Conservation (phyloP, 2,329 filamentous ascomycete species). For the Beauveria medogensis region DNA sequence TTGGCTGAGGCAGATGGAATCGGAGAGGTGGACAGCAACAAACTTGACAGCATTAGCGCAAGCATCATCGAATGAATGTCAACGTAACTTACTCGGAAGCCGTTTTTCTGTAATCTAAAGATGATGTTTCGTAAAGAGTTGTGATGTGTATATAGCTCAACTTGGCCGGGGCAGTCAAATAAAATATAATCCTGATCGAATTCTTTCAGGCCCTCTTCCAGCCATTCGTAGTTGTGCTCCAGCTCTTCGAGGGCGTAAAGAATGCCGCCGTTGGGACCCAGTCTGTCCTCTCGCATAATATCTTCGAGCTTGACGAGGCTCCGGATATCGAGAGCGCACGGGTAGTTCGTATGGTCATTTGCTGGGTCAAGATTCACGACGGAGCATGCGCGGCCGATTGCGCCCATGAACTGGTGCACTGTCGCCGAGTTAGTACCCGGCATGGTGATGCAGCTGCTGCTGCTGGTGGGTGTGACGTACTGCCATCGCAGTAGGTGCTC, state of each 20-base stretch:
- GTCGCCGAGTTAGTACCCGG: constrained; percentile 1
- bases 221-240: constrained; percentile 88
- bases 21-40: constrained; percentile 86
- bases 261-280: constrained; percentile 88
- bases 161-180: constrained; percentile 94
- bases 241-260: constrained; percentile 92
- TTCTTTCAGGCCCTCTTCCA: constrained; percentile 71
- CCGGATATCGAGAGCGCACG: constrained; percentile 83
- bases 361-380: constrained; percentile 95
- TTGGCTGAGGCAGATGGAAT: constrained; percentile 86
- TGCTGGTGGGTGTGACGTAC: constrained; percentile 33
- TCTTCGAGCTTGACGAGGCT: constrained; percentile 84
- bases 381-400: constrained; percentile 89
- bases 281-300: constrained; percentile 82
- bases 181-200: constrained; percentile 85
- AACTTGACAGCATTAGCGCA: constrained; percentile 49
- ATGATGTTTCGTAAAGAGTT: constrained; percentile 87
- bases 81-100: constrained; percentile 64
- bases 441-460: background rate
- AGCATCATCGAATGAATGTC: background rate
- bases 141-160: constrained; percentile 96
- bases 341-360: constrained; percentile 87
- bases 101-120: constrained; percentile 79
- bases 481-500: constrained; percentile 97
- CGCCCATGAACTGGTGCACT: constrained; percentile 96